A percentile compares a stretch with the other conserved stretches of the same genome.
Evolutionary conservation across 2,329 filamentous ascomycete species (phyloP).

Genomic region (Zalaria sp.): DNA sequence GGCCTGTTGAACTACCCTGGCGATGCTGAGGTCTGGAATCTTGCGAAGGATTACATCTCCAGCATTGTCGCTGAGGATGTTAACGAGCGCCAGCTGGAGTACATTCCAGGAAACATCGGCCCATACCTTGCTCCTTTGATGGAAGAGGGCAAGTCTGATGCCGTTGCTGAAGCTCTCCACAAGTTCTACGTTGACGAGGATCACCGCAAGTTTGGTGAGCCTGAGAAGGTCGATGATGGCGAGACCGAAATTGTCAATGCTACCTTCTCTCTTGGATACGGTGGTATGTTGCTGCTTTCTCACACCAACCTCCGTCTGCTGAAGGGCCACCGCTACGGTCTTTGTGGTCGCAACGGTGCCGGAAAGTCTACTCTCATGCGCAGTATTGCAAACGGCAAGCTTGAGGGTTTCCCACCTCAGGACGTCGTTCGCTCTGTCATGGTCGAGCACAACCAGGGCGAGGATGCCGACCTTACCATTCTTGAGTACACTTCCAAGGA

Average conservation of each 20-base stretch:
- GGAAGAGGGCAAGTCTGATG: slow-evolving; percentile 45
- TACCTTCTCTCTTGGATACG: slow-evolving; percentile 92
- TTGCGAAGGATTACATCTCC: slow-evolving; percentile 60
- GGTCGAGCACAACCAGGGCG: slow-evolving; percentile 97
- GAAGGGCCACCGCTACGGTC: slow-evolving; percentile 93
- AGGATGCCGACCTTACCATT: slow-evolving; percentile 93
- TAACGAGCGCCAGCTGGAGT: slow-evolving; percentile 64
- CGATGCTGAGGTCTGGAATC: slow-evolving; percentile 46
- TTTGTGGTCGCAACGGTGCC: slow-evolving; percentile 91
- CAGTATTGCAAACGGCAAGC: slow-evolving; percentile 85
- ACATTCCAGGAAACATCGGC: slow-evolving; percentile 53
- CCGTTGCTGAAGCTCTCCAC: slow-evolving; percentile 61
- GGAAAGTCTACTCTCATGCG: slow-evolving; percentile 99
- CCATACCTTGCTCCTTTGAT: slow-evolving; percentile 67
- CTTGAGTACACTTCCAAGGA: slow-evolving; percentile 87
- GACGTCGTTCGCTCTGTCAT: slow-evolving; percentile 92
- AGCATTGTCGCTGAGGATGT: slow-evolving; percentile 79
- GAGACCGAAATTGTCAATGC: slow-evolving; percentile 96
- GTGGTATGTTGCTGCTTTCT: slow-evolving; percentile 89
- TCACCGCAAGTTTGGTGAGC: slow-evolving; percentile 70
- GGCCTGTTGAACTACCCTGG: slow-evolving; percentile 49
- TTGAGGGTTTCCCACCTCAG: slow-evolving; percentile 90
- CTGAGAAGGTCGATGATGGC: slow-evolving; percentile 76
- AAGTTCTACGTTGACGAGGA: slow-evolving; percentile 72
- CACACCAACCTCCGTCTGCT: slow-evolving; percentile 90